A percentile compares a stretch with the other conserved stretches of the same genome.
Evolutionary conservation across 352 stramenopile genomes (phyloP).

Genomic region (Globisporangium camurandrum): DNA sequence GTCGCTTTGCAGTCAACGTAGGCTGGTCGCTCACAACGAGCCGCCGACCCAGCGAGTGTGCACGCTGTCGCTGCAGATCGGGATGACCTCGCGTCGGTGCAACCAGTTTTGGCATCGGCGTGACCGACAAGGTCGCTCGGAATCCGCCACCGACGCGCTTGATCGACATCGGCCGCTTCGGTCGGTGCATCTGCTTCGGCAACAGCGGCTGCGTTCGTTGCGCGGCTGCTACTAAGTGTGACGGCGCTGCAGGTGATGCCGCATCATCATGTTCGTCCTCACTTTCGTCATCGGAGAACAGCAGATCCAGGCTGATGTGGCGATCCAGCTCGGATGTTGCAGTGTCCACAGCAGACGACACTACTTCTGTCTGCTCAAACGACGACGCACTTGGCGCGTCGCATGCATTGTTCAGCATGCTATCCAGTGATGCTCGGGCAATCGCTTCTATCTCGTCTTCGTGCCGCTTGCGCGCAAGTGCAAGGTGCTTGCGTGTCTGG

Average conservation of each 20-base stretch:
- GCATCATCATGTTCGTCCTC: background rate
- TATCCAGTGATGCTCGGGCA: background rate
- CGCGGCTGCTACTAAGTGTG: background rate
- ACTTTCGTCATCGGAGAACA: slow-evolving; percentile 35
- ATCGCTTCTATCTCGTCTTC: background rate
- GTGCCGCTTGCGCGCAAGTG: slow-evolving; percentile 2
- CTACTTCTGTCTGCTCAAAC: no score
- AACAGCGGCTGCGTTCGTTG: background rate
- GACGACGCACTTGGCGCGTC: no score
- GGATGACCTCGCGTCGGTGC: slow-evolving; percentile 5
- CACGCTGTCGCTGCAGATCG: background rate
- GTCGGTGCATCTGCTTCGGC: background rate
- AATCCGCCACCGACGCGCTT: slow-evolving; percentile 59
- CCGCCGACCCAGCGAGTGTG: slow-evolving; percentile 4
- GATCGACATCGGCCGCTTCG: slow-evolving; percentile 20
- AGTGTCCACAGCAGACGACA: background rate
- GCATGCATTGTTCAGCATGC: no score
- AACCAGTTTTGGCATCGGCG: slow-evolving; percentile 1
- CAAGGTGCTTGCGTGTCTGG: slow-evolving; percentile 22
- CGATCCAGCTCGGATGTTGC: background rate
- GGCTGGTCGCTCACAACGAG: background rate
- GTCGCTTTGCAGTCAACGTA: background rate
- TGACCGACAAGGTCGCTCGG: slow-evolving; percentile 22
- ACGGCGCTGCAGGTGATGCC: background rate
- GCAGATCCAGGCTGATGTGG: slow-evolving; percentile 40